Percentiles rank a stretch among this genome's conserved stretches.
Evolutionary conservation across 495 filamentous ascomycete species (phyloP).

Genomic region (Penicillium samsonianum): DNA sequence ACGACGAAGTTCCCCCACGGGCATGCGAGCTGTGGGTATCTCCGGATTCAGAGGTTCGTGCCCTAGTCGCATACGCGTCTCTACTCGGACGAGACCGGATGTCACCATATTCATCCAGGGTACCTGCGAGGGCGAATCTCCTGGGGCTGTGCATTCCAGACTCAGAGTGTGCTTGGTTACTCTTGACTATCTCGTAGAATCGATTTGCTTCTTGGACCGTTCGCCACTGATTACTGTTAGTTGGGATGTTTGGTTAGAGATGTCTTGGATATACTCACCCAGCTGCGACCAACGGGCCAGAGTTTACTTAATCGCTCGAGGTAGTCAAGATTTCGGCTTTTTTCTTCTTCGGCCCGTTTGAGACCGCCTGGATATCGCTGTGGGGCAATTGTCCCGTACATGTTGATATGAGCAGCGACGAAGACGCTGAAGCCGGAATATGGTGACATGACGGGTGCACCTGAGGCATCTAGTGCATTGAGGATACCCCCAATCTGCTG

Average conservation of each 20-base stretch:
- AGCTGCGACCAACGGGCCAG: slow-evolving; percentile 46
- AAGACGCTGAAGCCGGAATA: slow-evolving; percentile 50
- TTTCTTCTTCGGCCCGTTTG: slow-evolving; percentile 41
- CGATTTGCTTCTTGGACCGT: slow-evolving; percentile 45
- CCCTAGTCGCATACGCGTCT: slow-evolving; percentile 17
- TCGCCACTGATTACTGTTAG: slow-evolving; percentile 34
- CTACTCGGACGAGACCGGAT: slow-evolving; percentile 39
- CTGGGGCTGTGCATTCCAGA: slow-evolving; percentile 31
- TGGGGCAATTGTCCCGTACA: slow-evolving; percentile 47
- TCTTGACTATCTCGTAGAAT: slow-evolving; percentile 44
- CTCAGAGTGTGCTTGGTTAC: slow-evolving; percentile 24
- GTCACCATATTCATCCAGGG: slow-evolving; percentile 47
- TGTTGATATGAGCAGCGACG: slow-evolving; percentile 48
- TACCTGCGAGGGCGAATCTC: slow-evolving; percentile 40
- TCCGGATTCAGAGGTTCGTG: slow-evolving; percentile 16
- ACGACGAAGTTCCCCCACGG: slow-evolving; percentile 3
- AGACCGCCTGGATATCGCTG: slow-evolving; percentile 41
- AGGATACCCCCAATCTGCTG: slow-evolving; percentile 42
- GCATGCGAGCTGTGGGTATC: slow-evolving; percentile 6
- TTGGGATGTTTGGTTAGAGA: background rate
- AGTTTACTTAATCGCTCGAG: slow-evolving; percentile 40
- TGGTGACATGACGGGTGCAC: slow-evolving; percentile 43
- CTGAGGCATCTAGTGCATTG: slow-evolving; percentile 38
- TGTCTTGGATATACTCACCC: slow-evolving; percentile 28
- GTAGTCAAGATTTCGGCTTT: slow-evolving; percentile 38